Base-by-base conservation (phyloP, 331 rosid species). In the Telfairia occidentalis region DNA sequence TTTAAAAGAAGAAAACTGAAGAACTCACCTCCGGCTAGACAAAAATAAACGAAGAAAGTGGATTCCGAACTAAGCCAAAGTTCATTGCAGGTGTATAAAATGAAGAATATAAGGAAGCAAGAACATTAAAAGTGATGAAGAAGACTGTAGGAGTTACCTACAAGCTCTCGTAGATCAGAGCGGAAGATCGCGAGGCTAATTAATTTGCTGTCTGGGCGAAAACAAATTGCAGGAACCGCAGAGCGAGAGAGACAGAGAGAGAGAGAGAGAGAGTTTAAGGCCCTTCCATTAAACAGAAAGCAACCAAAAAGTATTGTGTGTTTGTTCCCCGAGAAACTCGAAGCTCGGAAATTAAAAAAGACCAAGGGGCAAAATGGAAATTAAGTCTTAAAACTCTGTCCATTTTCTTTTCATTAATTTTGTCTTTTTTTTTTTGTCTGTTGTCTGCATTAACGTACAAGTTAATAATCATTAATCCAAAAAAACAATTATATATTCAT, bases 221-320 rank as follows among this genome's bases (percentile, higher is more conserved):
- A 53, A 79, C 76, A 80, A 78, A 59, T 35, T 61, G 74, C 55
- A 40, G 73, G 59, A 73, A 78, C 50, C 53, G 77, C 52, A 48
- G 73, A 67, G 76, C 60, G 77, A 45, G 60, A 65, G 80, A 84
- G 78, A 75, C 79, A 76, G 77, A 76, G 80, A 84, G 78, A 75
- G 81, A 76, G 77, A 76, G 80, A 66, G 76, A 57, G 79, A 71
- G 67, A 40, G 72, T 46, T 84, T 77, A 81, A 81, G 96, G 92
- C 78, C 83, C 90, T 88, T 86, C 97, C 89, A 86, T 86, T 83
- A 58, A 74, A 85, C 89, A 89, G 83, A 85, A 85, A 76, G 86
- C 78, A 79, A 84, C 82, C 79, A 77, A 79, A 79, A 87, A 29
- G 64, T 85, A 83, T 82, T 48, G 77, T 65, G 82, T 76, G 86